phyloP scores from a whole-genome alignment of 371 early-diverging fungal species.

The Mortierella sp. region DNA sequence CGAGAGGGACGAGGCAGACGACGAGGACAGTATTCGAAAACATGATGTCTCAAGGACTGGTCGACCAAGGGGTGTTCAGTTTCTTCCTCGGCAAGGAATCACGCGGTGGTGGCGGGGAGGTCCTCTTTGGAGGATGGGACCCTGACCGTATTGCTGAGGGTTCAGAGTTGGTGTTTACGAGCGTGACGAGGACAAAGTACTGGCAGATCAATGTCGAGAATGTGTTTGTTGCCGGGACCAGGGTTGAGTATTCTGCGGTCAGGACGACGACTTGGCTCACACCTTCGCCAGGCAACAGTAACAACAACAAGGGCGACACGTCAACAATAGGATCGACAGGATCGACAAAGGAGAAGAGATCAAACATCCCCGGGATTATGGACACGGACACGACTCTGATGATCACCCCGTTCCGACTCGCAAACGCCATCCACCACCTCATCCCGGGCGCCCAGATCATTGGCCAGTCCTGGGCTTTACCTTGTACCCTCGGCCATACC shows the following conservation, averaged over 20 bases:
- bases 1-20: constrained; percentile 27
- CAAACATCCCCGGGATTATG: constrained; percentile 57
- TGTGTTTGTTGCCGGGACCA: constrained; percentile 5
- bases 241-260: background rate
- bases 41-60: constrained; percentile 39
- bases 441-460: constrained; percentile 51
- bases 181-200: constrained; percentile 55
- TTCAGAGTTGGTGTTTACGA: constrained; percentile 51
- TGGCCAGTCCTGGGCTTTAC: constrained; percentile 56
- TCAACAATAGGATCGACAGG: background rate
- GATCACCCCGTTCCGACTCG: constrained; percentile 60
- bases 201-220: constrained; percentile 62
- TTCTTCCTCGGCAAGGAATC: constrained; percentile 51
- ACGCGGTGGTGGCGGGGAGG: constrained; percentile 23
- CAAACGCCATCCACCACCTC: constrained; percentile 56
- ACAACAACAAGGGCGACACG: background rate
- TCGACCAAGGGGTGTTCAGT: constrained; percentile 58
- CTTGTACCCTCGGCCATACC: constrained; percentile 50
- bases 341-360: background rate
- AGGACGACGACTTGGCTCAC: background rate
- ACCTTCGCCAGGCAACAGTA: background rate
- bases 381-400: constrained; percentile 74
- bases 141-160: constrained; percentile 7
- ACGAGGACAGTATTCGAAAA: constrained; percentile 28
- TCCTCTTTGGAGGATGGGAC: constrained; percentile 35